Conservation (phyloP, 768 basidiomycete species). For the Boletus barrowsii region DNA sequence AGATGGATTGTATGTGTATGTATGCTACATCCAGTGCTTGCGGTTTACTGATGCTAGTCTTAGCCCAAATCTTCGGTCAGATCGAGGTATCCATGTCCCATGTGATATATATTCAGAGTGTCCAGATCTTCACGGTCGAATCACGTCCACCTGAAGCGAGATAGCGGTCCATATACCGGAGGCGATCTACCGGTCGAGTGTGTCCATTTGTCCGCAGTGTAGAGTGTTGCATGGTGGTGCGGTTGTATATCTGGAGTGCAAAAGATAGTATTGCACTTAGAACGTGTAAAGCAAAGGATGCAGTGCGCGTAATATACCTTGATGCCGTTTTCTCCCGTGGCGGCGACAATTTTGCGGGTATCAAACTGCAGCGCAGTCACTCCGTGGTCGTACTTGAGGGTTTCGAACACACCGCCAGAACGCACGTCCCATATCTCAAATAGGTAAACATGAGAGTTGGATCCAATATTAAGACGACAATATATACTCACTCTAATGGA, state of each 20-base stretch:
- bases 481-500: slow-evolving; percentile 67
- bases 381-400: slow-evolving; percentile 85
- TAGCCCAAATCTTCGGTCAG: slow-evolving; percentile 12
- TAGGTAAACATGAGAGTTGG: neutral
- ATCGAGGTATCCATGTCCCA: slow-evolving; percentile 13
- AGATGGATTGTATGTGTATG: slow-evolving; percentile 5
- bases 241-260: slow-evolving; percentile 76
- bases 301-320: slow-evolving; percentile 51
- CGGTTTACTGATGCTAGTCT: slow-evolving; percentile 18
- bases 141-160: slow-evolving; percentile 89
- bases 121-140: slow-evolving; percentile 88
- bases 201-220: slow-evolving; percentile 90
- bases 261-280: slow-evolving; percentile 1
- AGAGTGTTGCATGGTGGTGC: slow-evolving; percentile 87
- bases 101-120: slow-evolving; percentile 50
- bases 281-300: neutral
- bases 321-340: slow-evolving; percentile 88
- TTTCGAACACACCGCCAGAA: slow-evolving; percentile 83
- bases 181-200: slow-evolving; percentile 76
- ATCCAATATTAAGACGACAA: neutral
- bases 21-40: slow-evolving; percentile 28
- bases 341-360: slow-evolving; percentile 87
- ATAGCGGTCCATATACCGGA: slow-evolving; percentile 97
- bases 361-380: slow-evolving; percentile 95
- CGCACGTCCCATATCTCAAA: slow-evolving; percentile 93